Conservation (phyloP, 176 grass and related monocot genomes). For the Phoenix roebelenii region DNA sequence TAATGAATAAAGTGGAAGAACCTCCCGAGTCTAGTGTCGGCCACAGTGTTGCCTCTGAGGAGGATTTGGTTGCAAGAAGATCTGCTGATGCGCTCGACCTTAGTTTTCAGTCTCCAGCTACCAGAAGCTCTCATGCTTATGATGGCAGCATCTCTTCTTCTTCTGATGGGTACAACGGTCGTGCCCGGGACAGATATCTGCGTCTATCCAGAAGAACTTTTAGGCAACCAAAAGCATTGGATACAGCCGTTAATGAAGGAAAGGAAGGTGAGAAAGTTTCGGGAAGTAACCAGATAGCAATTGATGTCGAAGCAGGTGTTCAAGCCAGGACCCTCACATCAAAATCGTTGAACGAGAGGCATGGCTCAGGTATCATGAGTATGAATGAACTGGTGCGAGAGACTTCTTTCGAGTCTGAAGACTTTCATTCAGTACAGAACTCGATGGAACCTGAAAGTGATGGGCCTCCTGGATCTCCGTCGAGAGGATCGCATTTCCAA, state of each 20-base stretch:
- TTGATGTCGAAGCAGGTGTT: slow-evolving; percentile 2
- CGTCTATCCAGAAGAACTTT: slow-evolving; percentile 35
- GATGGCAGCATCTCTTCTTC: slow-evolving; percentile 38
- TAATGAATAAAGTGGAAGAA: not conserved
- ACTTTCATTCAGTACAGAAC: slow-evolving; percentile 47
- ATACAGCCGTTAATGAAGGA: slow-evolving; percentile 17
- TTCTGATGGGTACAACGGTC: slow-evolving; percentile 13
- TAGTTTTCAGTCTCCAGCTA: not conserved
- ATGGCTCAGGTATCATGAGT: slow-evolving; percentile 4
- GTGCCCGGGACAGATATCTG: not conserved
- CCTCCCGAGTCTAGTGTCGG: slow-evolving; percentile 10
- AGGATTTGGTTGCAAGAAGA: slow-evolving; percentile 7
- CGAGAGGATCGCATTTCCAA: slow-evolving; percentile 27
- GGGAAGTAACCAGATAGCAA: slow-evolving; percentile 7
- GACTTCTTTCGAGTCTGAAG: slow-evolving; percentile 52
- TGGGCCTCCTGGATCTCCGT: slow-evolving; percentile 32
- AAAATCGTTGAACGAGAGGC: slow-evolving; percentile 34
- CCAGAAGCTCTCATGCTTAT: slow-evolving; percentile 28
- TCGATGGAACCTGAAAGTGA: slow-evolving; percentile 33
- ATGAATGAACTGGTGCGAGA: slow-evolving; percentile 20
- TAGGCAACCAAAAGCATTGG: slow-evolving; percentile 12
- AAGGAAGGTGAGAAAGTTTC: slow-evolving; percentile 21
- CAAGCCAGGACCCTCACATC: slow-evolving; percentile 15
- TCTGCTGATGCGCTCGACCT: slow-evolving; percentile 7
- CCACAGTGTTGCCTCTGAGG: slow-evolving; percentile 19